Evolutionary conservation across 306 rosid genomes (phyloP), one percentile per base, ranked within the genome.

Genomic region (Gastrolobium bilobum): DNA sequence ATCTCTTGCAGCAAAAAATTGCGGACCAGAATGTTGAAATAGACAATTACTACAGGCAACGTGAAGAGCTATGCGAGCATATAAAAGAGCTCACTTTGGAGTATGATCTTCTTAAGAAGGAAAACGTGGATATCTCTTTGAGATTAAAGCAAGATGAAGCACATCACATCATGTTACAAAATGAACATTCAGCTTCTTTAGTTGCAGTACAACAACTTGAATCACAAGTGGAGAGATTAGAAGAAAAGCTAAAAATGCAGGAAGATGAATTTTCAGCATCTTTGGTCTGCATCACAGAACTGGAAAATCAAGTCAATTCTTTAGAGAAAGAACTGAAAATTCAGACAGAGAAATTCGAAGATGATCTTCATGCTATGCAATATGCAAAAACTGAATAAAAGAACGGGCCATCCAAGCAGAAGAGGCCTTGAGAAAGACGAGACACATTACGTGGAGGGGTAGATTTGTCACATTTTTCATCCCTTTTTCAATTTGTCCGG

Each of bases 121-220:
- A 93, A 76, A 93, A 89, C 83, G 77, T 54, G 44, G 94, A 83
- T 64, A 78, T 93, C 56, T 87, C 96, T 78, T 43, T 76, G 88
- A 88, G 86, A 87, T 86, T 94, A 50, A 85, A 87, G 89, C 87
- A 82, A 68, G 88, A 73, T 39, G 90, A 89, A 83, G 84, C 71
- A 48, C 80, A 72, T 6, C 79, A 84, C 67, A 61, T 70, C 77
- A 78, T 51, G 79, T 80, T 87, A 77, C 86, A 88, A 78, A 88
- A 80, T 76, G 92, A 89, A 71, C 86, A 84, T 76, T 86, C 88
- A 6, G 84, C 85, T 82, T 85, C 92, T 75, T 71, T 93, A 83
- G 93, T 84, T 51, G 85, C 89, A 14, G 87, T 91, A 79, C 86
- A 84, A 72, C 91, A 87, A 70, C 96, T 91, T 73, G 98, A 93